These are phyloP conservation scores for Stylonectria norvegica DNA, from an alignment of 2,329 filamentous ascomycete species.

Conservation along the genomic window DNA sequence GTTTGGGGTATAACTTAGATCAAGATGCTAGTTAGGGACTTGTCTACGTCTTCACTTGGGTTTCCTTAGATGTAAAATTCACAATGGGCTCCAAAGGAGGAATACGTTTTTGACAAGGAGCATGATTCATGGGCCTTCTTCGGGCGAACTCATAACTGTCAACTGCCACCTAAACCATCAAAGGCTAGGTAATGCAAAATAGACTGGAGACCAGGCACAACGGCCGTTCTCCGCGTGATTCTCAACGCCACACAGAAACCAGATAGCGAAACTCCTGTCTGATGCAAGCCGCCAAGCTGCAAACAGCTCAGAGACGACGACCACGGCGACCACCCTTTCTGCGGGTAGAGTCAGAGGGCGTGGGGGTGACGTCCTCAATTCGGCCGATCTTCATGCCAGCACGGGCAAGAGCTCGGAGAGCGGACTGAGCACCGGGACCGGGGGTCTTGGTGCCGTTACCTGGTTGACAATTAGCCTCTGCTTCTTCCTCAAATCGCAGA, in stretches of 20 bases:
- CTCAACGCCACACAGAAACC: constrained; percentile 62
- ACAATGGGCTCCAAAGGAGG: too few species aligned
- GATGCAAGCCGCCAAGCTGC: constrained; percentile 28
- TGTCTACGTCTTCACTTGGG: too few species aligned
- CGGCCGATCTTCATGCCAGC: constrained; percentile 99
- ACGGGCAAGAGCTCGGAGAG: constrained; percentile 96
- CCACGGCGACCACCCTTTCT: constrained; percentile 99
- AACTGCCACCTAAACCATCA: constrained; percentile 33
- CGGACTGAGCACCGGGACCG: constrained; percentile 97
- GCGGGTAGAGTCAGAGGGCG: constrained; percentile 97
- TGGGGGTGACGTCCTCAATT: constrained; percentile 99
- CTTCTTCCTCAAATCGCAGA: background rate
- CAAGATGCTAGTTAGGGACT: too few species aligned
- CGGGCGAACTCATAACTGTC: constrained; percentile 43
- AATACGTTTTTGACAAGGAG: constrained; percentile 34
- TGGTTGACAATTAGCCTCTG: constrained; percentile 30
- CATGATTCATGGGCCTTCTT: constrained; percentile 42
- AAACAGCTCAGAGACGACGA: constrained; percentile 86
- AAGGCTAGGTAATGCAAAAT: constrained; percentile 43
- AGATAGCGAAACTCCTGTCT: constrained; percentile 42
- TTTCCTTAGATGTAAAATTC: too few species aligned
- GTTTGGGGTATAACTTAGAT: too few species aligned
- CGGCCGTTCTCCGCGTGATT: constrained; percentile 71
- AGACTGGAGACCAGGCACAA: constrained; percentile 62
- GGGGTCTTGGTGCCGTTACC: constrained; percentile 99